Conservation (phyloP, 2,329 filamentous ascomycete genomes). For the Epichloe sp. region DNA sequence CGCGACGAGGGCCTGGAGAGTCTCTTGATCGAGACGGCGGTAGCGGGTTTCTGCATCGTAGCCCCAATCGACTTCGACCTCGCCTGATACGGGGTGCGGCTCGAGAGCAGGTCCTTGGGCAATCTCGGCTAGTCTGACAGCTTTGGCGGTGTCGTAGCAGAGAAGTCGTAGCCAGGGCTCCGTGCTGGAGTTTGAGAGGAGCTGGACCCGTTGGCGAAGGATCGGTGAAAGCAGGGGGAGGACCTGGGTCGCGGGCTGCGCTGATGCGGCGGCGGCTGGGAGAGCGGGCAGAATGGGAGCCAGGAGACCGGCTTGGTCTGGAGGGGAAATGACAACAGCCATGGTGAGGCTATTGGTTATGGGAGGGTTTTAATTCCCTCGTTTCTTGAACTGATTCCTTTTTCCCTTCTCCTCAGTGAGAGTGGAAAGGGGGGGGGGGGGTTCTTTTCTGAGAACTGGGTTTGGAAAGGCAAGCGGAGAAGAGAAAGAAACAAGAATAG, state of each 20-base stretch:
- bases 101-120: conserved; percentile 53
- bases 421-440: too few species aligned
- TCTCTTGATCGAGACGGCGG: conserved; percentile 61
- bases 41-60: conserved; percentile 51
- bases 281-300: conserved; percentile 46
- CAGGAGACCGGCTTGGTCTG: conserved; percentile 34
- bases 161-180: conserved; percentile 63
- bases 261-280: conserved; percentile 44
- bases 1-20: conserved; percentile 53
- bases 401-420: too few species aligned
- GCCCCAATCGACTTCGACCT: conserved; percentile 62
- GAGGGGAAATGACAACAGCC: conserved; percentile 24
- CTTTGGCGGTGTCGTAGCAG: conserved; percentile 49
- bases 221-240: conserved; percentile 50
- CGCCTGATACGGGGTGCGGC: conserved; percentile 69
- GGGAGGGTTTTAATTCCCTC: neutral
- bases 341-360: conserved; percentile 10
- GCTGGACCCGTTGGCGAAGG: conserved; percentile 50
- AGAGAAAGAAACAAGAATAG: too few species aligned
- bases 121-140: conserved; percentile 44
- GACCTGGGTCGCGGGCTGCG: conserved; percentile 41
- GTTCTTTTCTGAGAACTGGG: too few species aligned
- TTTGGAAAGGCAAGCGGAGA: too few species aligned
- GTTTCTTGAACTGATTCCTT: too few species aligned
- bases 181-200: conserved; percentile 45